A percentile compares a stretch with the other conserved stretches of the same genome.
Evolutionary conservation across 2,329 filamentous ascomycete species (phyloP).

Genomic region (Coniochaeta sp.): DNA sequence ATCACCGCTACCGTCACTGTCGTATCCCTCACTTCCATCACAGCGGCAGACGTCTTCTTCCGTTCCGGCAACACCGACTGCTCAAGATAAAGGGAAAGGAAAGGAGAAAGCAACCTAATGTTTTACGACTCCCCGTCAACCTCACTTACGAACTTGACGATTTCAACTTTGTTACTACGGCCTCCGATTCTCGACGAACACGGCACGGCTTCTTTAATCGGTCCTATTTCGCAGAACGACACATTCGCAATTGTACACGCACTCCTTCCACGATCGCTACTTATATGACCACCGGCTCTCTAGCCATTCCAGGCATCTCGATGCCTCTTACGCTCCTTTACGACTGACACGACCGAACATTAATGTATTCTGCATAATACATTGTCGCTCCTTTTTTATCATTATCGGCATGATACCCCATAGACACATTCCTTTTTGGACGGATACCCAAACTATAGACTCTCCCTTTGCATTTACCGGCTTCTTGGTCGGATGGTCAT

Average conservation of each 20-base stretch:
- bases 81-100: conserved; percentile 27
- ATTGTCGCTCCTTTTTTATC: conserved; percentile 23
- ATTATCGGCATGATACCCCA: conserved; percentile 28
- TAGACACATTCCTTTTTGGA: conserved; percentile 31
- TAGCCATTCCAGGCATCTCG: conserved; percentile 12
- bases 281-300: conserved; percentile 4
- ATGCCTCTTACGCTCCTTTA: conserved; percentile 26
- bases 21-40: conserved; percentile 18
- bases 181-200: background rate
- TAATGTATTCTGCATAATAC: conserved; percentile 12
- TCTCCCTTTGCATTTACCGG: conserved; percentile 25
- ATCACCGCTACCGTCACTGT: conserved; percentile 29
- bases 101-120: conserved; percentile 15
- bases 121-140: background rate
- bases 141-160: conserved; percentile 8
- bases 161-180: conserved; percentile 10
- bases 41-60: conserved; percentile 29
- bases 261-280: conserved; percentile 18
- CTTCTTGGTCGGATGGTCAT: background rate
- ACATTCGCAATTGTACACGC: conserved; percentile 27
- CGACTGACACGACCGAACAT: conserved; percentile 17
- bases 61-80: conserved; percentile 23
- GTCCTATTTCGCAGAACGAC: conserved; percentile 9
- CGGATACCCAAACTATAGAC: conserved; percentile 28
- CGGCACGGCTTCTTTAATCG: conserved; percentile 5